These are phyloP conservation scores for Fraxinus velutina DNA, from an alignment of 305 asterid genomes.

Conservation along the genomic window DNA sequence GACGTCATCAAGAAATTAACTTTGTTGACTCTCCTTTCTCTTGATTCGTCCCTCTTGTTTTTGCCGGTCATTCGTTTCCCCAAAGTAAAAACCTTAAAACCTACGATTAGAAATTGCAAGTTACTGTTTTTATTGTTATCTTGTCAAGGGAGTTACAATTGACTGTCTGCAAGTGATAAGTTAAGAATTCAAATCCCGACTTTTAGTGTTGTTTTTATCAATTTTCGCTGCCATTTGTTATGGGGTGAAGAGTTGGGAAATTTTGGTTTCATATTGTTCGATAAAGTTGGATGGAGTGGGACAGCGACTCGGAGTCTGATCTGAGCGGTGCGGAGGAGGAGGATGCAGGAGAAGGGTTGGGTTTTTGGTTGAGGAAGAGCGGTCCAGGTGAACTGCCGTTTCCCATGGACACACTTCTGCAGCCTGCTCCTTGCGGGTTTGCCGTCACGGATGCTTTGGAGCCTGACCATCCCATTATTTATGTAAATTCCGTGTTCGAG, in stretches of 20 bases:
- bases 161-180: not conserved
- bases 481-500: slow-evolving; percentile 25
- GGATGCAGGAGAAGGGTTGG: slow-evolving; percentile 24
- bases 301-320: slow-evolving; percentile 35
- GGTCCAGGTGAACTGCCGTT: slow-evolving; percentile 32
- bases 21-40: not conserved
- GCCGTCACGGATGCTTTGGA: slow-evolving; percentile 39
- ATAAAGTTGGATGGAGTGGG: slow-evolving; percentile 35
- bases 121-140: not conserved
- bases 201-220: not conserved
- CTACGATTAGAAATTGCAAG: not conserved
- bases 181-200: not conserved
- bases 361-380: slow-evolving; percentile 34
- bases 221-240: not conserved
- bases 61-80: not conserved
- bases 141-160: not conserved
- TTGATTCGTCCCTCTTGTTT: not conserved
- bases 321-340: slow-evolving; percentile 26
- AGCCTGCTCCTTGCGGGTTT: slow-evolving; percentile 53
- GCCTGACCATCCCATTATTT: slow-evolving; percentile 24
- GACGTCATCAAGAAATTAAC: not conserved
- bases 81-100: not conserved
- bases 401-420: slow-evolving; percentile 38
- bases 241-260: not conserved
- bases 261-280: not conserved